Base-by-base conservation (phyloP, 2,329 filamentous ascomycete genomes). In the Pestalotiopsis sp. region DNA sequence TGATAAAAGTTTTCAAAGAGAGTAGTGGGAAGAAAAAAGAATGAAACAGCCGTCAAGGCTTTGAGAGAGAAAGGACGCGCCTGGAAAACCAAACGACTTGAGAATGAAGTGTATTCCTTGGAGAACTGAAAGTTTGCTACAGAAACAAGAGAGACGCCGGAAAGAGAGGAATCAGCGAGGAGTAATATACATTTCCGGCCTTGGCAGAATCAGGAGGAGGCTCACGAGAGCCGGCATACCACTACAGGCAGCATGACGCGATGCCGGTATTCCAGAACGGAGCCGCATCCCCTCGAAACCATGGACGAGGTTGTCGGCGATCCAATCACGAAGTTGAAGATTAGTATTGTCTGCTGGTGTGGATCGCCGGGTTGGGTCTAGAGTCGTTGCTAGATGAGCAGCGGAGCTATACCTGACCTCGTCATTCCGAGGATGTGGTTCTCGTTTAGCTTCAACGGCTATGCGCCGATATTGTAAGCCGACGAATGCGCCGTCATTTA, bases 31-130 rank as follows among this genome's bases (percentile, higher is more conserved):
- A 36, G 31, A 36, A 72, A 66, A 70, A 60, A 25, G 58, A 68
- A 70, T 23, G 58, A 62, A 64, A 17, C 9, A 17, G 68, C 68
- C 68, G 57, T 70, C 68, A 70, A 70, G 68, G 68, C 68, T 36
- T 52, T 14, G 17, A 31, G 25, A 69, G 59, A 31, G 66, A 68
- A 64, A 60, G 66, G 63, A 70, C 66, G 68, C 66, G 68, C 66
- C 66, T 67, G 66, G 31, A 64, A 36, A 9, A 20, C 36, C 66
- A 70, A 70, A 70, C 68, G 68, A 68, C 68, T 68, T 66, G 49
- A 52, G 27, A 66, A 64, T 49, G 39, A 57, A 66, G 66, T 9
- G 45, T 23, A 61, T 49, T 17, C 31, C 59, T 25, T 39, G 58
- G 66, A 67, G 45, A 23, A 57, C 39, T 45, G 57, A 57, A 60